Conservation (phyloP, 176 grass and related monocot genomes). For the Carex cristatella region DNA sequence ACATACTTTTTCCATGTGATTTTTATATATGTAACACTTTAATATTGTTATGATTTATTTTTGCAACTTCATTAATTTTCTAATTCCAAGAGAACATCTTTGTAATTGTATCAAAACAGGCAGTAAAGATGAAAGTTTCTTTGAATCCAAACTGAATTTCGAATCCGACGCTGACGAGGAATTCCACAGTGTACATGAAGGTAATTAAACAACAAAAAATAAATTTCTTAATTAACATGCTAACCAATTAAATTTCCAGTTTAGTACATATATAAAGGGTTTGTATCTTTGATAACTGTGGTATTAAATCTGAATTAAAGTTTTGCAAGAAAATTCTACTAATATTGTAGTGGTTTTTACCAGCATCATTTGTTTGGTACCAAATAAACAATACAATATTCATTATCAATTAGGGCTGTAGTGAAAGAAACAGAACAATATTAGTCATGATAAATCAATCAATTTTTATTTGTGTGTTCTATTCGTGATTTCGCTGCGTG, state of each 20-base stretch:
- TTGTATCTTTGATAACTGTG: background rate
- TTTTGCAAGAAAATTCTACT: background rate
- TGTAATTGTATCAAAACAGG: constrained; percentile 27
- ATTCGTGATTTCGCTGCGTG: background rate
- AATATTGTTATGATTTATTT: background rate
- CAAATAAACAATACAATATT: background rate
- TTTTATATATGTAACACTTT: background rate
- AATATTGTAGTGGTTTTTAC: background rate
- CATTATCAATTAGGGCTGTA: background rate
- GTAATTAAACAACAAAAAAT: constrained; percentile 24
- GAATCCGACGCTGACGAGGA: constrained; percentile 81
- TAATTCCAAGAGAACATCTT: background rate
- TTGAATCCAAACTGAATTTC: constrained; percentile 56
- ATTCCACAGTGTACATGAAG: constrained; percentile 78
- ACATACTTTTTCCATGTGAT: background rate
- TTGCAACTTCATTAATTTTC: background rate
- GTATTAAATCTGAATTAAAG: background rate
- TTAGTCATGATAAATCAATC: background rate
- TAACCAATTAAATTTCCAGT: background rate
- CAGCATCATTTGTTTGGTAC: background rate
- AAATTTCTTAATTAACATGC: background rate
- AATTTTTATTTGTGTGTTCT: background rate
- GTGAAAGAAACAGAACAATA: background rate
- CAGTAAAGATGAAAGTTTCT: constrained; percentile 74
- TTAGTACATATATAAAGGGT: background rate